Evolutionary conservation across 345 rosid species (phyloP).

Genomic region (Theobroma cacao): DNA sequence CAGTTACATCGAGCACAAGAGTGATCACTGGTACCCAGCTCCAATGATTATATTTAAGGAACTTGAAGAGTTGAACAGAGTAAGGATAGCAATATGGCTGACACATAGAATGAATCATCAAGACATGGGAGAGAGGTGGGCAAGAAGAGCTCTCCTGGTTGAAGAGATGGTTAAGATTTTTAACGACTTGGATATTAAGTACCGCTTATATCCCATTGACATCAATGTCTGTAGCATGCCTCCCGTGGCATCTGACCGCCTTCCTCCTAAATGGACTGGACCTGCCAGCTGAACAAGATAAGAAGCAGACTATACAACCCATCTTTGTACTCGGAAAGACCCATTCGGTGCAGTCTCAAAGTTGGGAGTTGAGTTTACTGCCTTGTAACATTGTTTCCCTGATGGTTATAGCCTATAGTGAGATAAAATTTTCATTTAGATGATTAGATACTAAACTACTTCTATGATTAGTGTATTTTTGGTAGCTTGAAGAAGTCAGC

Average conservation of each 20-base stretch:
- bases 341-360: background rate
- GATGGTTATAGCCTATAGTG: background rate
- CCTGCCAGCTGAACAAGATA: slow-evolving; percentile 4
- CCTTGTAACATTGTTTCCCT: background rate
- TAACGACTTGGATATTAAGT: slow-evolving; percentile 68
- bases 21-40: slow-evolving; percentile 69
- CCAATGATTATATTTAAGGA: slow-evolving; percentile 65
- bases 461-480: background rate
- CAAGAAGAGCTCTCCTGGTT: slow-evolving; percentile 53
- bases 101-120: slow-evolving; percentile 77
- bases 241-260: slow-evolving; percentile 26
- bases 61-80: slow-evolving; percentile 48
- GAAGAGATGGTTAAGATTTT: slow-evolving; percentile 77
- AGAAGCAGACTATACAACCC: background rate
- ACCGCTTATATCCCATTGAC: slow-evolving; percentile 61
- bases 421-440: background rate
- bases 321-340: background rate
- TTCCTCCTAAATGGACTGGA: slow-evolving; percentile 34
- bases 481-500: background rate
- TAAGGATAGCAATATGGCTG: slow-evolving; percentile 68
- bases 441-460: background rate
- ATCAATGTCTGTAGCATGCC: slow-evolving; percentile 60
- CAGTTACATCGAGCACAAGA: slow-evolving; percentile 63
- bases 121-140: slow-evolving; percentile 67
- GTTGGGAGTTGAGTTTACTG: background rate